phyloP scores from a whole-genome alignment of 2,329 filamentous ascomycete species.

The Microsporum canis region DNA sequence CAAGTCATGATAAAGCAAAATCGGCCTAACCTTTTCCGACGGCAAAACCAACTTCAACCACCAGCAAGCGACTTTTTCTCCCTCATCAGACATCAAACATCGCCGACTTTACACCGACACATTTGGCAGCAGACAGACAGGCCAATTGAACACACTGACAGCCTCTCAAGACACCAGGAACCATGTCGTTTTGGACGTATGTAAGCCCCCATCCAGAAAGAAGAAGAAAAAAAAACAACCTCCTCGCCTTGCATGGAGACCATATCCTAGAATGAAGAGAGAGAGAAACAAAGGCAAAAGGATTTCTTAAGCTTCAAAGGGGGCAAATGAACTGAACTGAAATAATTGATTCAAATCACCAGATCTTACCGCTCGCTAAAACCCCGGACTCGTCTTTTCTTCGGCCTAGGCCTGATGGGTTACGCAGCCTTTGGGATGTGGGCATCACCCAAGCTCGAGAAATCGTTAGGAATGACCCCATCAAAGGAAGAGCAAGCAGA shows the following conservation, averaged over 20 bases:
- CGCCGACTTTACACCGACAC: not conserved
- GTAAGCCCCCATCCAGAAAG: constrained; percentile 4
- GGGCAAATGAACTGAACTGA: not conserved
- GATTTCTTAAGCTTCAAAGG: not conserved
- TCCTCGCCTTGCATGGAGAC: not conserved
- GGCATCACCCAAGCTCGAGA: constrained; percentile 60
- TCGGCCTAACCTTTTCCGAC: not conserved
- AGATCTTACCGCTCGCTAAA: constrained; percentile 62
- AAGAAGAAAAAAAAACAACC: not conserved
- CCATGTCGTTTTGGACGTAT: constrained; percentile 33
- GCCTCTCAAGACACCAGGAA: not conserved
- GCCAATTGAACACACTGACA: not conserved
- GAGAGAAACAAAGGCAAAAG: constrained; percentile 1
- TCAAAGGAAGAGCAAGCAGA: constrained; percentile 61
- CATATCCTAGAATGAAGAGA: not conserved
- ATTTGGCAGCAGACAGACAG: not conserved
- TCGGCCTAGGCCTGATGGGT: constrained; percentile 63
- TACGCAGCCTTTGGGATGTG: constrained; percentile 68
- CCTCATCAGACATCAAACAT: not conserved
- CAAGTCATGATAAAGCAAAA: not conserved
- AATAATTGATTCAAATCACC: not conserved
- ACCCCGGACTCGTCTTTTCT: constrained; percentile 55
- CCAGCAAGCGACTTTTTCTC: not conserved
- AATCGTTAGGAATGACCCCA: constrained; percentile 59
- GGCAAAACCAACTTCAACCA: not conserved